phyloP scores from a whole-genome alignment of 768 basidiomycete species.

The Amanita brunnescens region DNA sequence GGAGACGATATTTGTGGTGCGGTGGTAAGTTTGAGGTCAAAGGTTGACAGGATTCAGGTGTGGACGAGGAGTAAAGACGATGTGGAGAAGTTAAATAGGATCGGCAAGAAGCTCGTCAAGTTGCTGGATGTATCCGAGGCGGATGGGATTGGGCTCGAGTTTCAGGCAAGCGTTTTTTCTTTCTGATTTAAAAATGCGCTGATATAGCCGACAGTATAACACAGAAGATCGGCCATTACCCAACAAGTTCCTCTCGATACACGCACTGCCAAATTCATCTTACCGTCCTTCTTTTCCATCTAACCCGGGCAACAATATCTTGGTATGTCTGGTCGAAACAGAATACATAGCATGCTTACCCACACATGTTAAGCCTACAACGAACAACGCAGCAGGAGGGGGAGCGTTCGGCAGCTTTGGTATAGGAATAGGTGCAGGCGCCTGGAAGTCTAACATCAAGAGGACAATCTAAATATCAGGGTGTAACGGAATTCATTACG shows the following conservation, averaged over 20 bases:
- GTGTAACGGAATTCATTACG: no score
- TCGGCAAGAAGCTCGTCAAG: slow-evolving; percentile 78
- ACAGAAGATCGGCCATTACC: slow-evolving; percentile 78
- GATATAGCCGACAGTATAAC: slow-evolving; percentile 48
- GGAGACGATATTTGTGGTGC: slow-evolving; percentile 76
- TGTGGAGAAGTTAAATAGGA: slow-evolving; percentile 73
- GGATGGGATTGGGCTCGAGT: slow-evolving; percentile 81
- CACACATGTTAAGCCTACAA: slow-evolving; percentile 15
- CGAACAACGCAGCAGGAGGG: slow-evolving; percentile 10
- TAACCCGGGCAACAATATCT: neutral
- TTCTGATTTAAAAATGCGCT: slow-evolving; percentile 12
- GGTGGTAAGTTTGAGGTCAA: slow-evolving; percentile 79
- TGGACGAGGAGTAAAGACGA: slow-evolving; percentile 87
- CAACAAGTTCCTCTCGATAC: slow-evolving; percentile 78
- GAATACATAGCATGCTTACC: neutral
- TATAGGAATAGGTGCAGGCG: slow-evolving; percentile 15
- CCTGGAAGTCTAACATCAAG: slow-evolving; percentile 19
- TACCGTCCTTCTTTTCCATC: slow-evolving; percentile 55
- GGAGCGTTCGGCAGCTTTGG: slow-evolving; percentile 27
- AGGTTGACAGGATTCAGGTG: slow-evolving; percentile 85
- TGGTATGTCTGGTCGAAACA: neutral
- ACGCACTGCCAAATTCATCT: slow-evolving; percentile 55
- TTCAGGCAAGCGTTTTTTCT: slow-evolving; percentile 53
- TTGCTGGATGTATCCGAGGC: slow-evolving; percentile 77
- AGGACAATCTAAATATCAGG: neutral